phyloP scores from a whole-genome alignment of 768 basidiomycete genomes.

The Rhizopogon vesiculosus region DNA sequence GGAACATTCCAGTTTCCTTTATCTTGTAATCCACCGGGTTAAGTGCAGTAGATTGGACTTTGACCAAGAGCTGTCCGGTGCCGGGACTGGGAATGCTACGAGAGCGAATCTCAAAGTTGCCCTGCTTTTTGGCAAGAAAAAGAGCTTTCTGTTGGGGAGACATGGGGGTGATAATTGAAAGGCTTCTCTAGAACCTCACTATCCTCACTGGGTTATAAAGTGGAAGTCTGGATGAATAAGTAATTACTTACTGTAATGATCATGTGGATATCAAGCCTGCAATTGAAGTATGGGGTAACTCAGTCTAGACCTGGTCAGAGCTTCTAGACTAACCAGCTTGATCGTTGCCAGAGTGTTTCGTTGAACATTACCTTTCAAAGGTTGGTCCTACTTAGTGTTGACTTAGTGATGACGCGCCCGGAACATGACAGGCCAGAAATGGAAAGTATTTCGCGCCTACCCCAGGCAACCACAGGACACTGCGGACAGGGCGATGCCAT shows the following conservation, averaged over 20 bases:
- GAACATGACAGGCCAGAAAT: not conserved
- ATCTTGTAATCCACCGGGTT: constrained; percentile 45
- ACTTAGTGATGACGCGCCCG: too few species aligned
- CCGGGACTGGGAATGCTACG: constrained; percentile 28
- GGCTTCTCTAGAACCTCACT: too few species aligned
- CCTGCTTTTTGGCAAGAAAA: constrained; percentile 19
- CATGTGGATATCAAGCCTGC: not conserved
- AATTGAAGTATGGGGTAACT: too few species aligned
- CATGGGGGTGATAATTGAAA: constrained; percentile 11
- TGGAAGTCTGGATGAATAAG: not conserved
- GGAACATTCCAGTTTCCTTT: constrained; percentile 23
- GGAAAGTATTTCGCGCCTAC: not conserved
- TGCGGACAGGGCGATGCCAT: not conserved
- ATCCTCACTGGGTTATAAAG: too few species aligned
- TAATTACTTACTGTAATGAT: too few species aligned
- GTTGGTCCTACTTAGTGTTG: too few species aligned
- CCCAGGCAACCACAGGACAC: too few species aligned
- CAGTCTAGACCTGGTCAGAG: too few species aligned
- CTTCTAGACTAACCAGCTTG: too few species aligned
- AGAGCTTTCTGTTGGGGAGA: constrained; percentile 24
- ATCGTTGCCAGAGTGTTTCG: too few species aligned
- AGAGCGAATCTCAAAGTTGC: constrained; percentile 24
- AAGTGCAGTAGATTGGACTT: constrained; percentile 33
- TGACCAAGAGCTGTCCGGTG: constrained; percentile 36
- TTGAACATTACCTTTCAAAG: too few species aligned